A percentile compares a stretch with the other conserved stretches of the same genome.
phyloP scores from a whole-genome alignment of 2,329 filamentous ascomycete species.

The Paracoccidioides lutzii region DNA sequence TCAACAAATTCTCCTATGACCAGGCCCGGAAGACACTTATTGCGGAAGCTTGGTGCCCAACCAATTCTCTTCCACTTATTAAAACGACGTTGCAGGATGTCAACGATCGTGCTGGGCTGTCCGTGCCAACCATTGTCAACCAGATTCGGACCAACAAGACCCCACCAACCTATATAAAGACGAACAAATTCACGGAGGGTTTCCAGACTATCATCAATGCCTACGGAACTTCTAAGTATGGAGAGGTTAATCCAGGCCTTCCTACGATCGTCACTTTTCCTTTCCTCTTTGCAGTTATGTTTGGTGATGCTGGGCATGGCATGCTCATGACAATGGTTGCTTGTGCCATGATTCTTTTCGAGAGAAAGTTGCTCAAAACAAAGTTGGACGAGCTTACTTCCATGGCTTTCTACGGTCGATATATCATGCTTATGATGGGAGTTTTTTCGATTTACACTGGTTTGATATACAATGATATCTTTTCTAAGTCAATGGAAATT shows the following conservation, averaged over 20 bases:
- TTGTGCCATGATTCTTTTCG: constrained; percentile 89
- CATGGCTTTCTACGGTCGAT: constrained; percentile 98
- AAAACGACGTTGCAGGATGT: constrained; percentile 91
- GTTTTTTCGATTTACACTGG: constrained; percentile 95
- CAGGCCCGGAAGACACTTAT: constrained; percentile 90
- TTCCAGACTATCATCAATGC: constrained; percentile 99
- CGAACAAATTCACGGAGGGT: constrained; percentile 94
- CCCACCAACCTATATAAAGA: constrained; percentile 92
- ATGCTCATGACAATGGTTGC: constrained; percentile 76
- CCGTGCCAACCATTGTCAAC: constrained; percentile 97
- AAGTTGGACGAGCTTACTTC: constrained; percentile 95
- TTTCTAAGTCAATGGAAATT: constrained; percentile 82
- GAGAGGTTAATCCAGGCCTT: constrained; percentile 89
- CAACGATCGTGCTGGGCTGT: constrained; percentile 85
- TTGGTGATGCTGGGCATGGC: constrained; percentile 93
- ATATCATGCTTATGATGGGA: constrained; percentile 98
- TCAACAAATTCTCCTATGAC: constrained; percentile 96
- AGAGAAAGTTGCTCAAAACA: constrained; percentile 65
- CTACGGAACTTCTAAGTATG: constrained; percentile 94
- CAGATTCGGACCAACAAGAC: constrained; percentile 96
- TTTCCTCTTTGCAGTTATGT: constrained; percentile 99
- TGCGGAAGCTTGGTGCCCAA: constrained; percentile 94
- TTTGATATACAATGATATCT: constrained; percentile 93
- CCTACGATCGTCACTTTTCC: constrained; percentile 96
- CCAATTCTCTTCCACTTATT: constrained; percentile 76